Evolutionary conservation across 2,329 filamentous ascomycete species (phyloP).

Genomic region (Aspergillus sp.): DNA sequence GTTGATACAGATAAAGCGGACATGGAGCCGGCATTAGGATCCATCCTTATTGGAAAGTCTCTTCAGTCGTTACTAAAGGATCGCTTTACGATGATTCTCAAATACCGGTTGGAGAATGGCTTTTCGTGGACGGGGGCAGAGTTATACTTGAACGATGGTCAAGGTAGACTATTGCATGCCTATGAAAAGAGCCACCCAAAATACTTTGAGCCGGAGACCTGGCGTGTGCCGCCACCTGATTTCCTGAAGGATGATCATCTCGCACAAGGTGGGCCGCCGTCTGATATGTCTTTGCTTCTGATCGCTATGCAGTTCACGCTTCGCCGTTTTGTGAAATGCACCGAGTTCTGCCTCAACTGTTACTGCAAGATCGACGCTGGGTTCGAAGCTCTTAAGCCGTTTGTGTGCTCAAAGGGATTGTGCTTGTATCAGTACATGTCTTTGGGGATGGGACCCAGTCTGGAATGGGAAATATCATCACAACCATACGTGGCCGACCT

Average conservation of each 20-base stretch:
- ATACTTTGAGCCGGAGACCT: conserved; percentile 25
- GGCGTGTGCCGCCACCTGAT: conserved; percentile 31
- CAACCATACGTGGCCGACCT: conserved; percentile 84
- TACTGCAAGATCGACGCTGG: conserved; percentile 65
- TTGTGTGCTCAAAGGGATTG: conserved; percentile 72
- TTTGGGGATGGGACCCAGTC: conserved; percentile 78
- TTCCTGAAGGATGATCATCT: conserved; percentile 56
- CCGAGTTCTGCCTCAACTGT: conserved; percentile 84
- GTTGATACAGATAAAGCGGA: not conserved
- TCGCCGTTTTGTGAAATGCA: conserved; percentile 75
- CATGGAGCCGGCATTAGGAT: conserved; percentile 45
- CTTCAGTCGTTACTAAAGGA: conserved; percentile 68
- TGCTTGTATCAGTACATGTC: conserved; percentile 88
- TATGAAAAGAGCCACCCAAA: conserved; percentile 11
- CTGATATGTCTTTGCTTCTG: conserved; percentile 55
- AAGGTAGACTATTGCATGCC: conserved; percentile 33
- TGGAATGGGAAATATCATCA: conserved; percentile 78
- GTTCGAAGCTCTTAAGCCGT: conserved; percentile 57
- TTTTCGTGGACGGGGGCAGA: conserved; percentile 71
- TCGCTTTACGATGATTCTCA: conserved; percentile 63
- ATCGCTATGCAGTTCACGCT: conserved; percentile 72
- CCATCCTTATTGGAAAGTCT: conserved; percentile 69
- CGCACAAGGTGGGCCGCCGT: conserved; percentile 21
- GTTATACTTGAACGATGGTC: conserved; percentile 51
- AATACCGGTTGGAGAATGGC: conserved; percentile 53